phyloP scores from a whole-genome alignment of 2,329 filamentous ascomycete genomes.

The Sporothrix pseudoabietina region DNA sequence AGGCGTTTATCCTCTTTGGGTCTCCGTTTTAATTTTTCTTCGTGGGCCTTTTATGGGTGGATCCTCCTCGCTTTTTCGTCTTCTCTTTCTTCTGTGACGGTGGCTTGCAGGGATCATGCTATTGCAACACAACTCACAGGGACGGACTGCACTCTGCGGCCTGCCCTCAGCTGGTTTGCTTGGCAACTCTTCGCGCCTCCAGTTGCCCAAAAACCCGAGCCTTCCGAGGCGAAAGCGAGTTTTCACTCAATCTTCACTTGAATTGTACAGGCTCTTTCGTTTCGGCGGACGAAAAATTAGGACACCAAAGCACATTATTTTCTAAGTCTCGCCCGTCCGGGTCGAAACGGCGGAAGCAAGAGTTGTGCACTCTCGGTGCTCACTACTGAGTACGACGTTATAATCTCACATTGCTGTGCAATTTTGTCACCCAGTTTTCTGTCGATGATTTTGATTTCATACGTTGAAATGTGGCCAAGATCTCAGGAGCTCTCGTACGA shows the following conservation, averaged over 20 bases:
- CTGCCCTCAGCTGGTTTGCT: neutral
- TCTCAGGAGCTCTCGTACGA: neutral
- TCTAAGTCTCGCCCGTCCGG: neutral
- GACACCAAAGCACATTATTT: neutral
- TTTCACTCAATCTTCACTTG: neutral
- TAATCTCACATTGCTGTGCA: neutral
- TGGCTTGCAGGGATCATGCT: constrained; percentile 9
- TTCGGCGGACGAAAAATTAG: neutral
- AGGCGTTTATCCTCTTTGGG: constrained; percentile 17
- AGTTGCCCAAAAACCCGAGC: constrained; percentile 14
- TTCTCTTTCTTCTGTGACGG: neutral
- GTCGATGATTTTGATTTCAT: neutral
- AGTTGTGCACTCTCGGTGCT: neutral
- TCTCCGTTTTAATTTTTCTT: neutral
- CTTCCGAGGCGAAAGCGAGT: neutral
- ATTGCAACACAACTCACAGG: neutral
- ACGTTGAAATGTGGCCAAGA: neutral
- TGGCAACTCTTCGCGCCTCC: neutral
- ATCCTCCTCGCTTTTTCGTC: neutral
- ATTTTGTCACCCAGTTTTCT: neutral
- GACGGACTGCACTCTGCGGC: neutral
- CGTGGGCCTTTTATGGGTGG: neutral
- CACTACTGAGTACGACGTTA: neutral
- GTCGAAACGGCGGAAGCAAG: neutral
- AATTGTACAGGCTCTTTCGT: neutral